Conservation (phyloP, 176 grass and related monocot species). For the Oryza australiensis region DNA sequence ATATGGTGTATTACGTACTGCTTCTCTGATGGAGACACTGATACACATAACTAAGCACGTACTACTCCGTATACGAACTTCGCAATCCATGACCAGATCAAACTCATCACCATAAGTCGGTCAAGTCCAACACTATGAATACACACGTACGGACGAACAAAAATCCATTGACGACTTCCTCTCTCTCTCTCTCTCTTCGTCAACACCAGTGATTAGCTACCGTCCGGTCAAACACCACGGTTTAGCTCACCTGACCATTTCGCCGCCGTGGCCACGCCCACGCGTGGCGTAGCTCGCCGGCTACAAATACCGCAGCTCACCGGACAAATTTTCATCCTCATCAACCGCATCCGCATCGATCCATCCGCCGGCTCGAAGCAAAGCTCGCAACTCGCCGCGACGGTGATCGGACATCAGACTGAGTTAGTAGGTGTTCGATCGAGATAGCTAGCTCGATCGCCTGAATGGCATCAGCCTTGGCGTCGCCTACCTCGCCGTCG, state of each 20-base stretch:
- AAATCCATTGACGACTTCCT: too few species aligned
- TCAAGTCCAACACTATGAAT: too few species aligned
- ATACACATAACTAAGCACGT: too few species aligned
- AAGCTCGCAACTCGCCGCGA: neutral
- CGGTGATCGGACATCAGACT: too few species aligned
- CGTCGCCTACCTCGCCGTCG: neutral
- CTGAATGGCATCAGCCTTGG: neutral
- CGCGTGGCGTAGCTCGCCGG: neutral
- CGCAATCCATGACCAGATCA: too few species aligned
- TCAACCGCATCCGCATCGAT: neutral
- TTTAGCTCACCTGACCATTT: neutral
- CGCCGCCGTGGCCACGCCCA: too few species aligned
- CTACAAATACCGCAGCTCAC: neutral
- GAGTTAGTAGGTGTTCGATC: too few species aligned
- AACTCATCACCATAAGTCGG: too few species aligned
- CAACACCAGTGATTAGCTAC: neutral
- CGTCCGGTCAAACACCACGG: neutral
- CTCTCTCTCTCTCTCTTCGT: neutral
- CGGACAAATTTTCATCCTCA: neutral
- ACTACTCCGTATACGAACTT: too few species aligned
- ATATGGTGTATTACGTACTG: too few species aligned
- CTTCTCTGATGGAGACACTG: too few species aligned
- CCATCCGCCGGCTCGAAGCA: neutral
- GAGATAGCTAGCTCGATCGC: neutral
- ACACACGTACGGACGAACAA: too few species aligned